Conservation (phyloP, 1,284 basidiomycete species). For the Bondarzewia mesenterica region DNA sequence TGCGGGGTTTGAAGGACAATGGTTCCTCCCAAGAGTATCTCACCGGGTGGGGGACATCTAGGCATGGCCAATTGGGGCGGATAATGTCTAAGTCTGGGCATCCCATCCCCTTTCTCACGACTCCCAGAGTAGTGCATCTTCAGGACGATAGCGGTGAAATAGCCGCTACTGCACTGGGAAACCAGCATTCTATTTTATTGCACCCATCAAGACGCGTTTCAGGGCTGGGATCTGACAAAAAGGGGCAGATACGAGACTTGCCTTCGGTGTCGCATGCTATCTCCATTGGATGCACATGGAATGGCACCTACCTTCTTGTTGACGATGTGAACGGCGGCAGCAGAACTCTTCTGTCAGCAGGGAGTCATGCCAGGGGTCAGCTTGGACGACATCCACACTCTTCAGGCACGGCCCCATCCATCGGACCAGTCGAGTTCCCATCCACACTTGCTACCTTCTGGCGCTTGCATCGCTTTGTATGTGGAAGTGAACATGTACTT, state of each 20-base stretch:
- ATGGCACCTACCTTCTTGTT: constrained; percentile 59
- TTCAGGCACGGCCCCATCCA: constrained; percentile 2
- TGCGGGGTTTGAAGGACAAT: constrained; percentile 23
- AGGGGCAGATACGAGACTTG: constrained; percentile 53
- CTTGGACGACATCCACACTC: constrained; percentile 37
- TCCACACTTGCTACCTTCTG: constrained; percentile 14
- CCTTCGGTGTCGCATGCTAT: constrained; percentile 19
- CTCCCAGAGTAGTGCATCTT: constrained; percentile 27
- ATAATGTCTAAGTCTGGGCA: constrained; percentile 14
- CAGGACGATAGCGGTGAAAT: constrained; percentile 22
- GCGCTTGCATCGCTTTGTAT: constrained; percentile 31
- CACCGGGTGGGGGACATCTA: constrained; percentile 75
- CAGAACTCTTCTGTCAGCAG: constrained; percentile 39
- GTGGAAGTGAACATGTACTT: constrained; percentile 82
- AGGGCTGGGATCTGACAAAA: constrained; percentile 60
- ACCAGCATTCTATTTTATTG: constrained; percentile 62
- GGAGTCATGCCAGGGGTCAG: constrained; percentile 65
- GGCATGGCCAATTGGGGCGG: constrained; percentile 73
- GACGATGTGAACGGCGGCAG: constrained; percentile 10
- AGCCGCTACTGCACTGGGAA: constrained; percentile 47
- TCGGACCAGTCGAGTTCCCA: constrained; percentile 29
- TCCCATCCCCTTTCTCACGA: constrained; percentile 22
- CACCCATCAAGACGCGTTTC: constrained; percentile 38
- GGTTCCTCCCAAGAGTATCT: constrained; percentile 25
- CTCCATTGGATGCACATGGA: constrained; percentile 69